Percentiles rank a stretch among this genome's conserved stretches.
These are phyloP conservation scores for Rhizopogon rudus DNA, from an alignment of 768 basidiomycete genomes.

Conservation along the genomic window DNA sequence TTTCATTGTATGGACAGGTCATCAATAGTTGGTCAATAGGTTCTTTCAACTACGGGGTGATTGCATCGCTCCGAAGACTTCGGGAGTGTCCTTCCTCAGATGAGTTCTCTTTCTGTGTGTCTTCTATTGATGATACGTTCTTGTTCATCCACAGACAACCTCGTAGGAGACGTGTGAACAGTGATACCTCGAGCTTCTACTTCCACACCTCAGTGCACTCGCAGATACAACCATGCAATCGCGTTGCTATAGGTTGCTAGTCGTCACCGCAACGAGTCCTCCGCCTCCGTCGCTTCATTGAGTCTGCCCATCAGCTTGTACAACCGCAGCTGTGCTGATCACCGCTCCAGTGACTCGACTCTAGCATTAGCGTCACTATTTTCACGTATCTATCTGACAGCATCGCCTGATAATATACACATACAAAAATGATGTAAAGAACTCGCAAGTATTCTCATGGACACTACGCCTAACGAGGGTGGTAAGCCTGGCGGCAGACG, in stretches of 20 bases:
- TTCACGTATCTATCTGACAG: too few species aligned
- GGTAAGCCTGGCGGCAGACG: too few species aligned
- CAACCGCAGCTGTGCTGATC: constrained; percentile 43
- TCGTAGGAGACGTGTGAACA: constrained; percentile 40
- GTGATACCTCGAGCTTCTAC: constrained; percentile 24
- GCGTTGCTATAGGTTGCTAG: constrained; percentile 19
- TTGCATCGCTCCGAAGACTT: constrained; percentile 36
- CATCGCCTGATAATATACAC: too few species aligned
- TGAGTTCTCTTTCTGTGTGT: constrained; percentile 45
- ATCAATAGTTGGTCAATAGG: constrained; percentile 62
- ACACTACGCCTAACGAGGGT: too few species aligned
- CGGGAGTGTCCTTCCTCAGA: constrained; percentile 54
- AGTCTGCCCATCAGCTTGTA: constrained; percentile 69
- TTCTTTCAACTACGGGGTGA: constrained; percentile 59
- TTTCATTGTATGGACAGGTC: constrained; percentile 71
- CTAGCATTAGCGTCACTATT: too few species aligned
- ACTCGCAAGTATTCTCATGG: too few species aligned
- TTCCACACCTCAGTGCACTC: constrained; percentile 36
- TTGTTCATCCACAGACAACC: too few species aligned
- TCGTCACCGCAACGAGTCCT: constrained; percentile 60
- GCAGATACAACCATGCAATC: constrained; percentile 29
- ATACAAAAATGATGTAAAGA: too few species aligned
- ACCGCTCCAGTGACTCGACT: too few species aligned
- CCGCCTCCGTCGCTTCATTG: constrained; percentile 45
- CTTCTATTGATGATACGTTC: too few species aligned